Conservation (phyloP, 2,329 filamentous ascomycete genomes). For the Penicillium sp. region DNA sequence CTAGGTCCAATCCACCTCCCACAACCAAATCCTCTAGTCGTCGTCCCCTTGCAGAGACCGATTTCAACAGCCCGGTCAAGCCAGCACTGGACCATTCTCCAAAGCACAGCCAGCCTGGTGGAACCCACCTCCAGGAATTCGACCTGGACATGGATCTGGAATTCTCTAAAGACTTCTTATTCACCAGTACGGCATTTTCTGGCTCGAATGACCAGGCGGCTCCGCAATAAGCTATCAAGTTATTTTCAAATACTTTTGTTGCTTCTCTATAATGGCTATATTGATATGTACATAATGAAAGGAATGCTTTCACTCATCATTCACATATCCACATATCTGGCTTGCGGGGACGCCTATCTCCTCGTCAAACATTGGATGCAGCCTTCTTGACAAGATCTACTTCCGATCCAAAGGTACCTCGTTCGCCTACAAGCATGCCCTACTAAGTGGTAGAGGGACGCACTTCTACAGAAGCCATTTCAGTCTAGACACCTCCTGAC, state of each 20-base stretch:
- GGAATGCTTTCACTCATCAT: background rate
- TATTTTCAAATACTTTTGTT: background rate
- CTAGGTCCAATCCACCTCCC: conserved; percentile 6
- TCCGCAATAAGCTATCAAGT: background rate
- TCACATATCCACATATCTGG: too few species aligned
- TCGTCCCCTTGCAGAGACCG: conserved; percentile 23
- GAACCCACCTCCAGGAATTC: conserved; percentile 25
- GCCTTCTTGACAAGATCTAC: too few species aligned
- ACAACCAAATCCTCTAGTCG: conserved; percentile 7
- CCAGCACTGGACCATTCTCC: conserved; percentile 13
- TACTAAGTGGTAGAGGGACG: too few species aligned
- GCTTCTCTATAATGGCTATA: background rate
- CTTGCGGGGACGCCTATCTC: too few species aligned
- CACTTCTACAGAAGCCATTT: too few species aligned
- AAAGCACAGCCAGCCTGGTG: conserved; percentile 10
- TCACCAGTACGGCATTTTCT: conserved; percentile 32
- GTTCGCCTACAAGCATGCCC: too few species aligned
- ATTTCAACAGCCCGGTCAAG: conserved; percentile 27
- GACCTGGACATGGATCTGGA: conserved; percentile 35
- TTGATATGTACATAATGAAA: background rate
- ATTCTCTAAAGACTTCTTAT: conserved; percentile 35
- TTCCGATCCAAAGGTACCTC: too few species aligned
- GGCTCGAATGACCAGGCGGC: conserved; percentile 17
- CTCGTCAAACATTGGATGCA: too few species aligned
- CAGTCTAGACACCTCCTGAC: too few species aligned